Base-by-base conservation (phyloP, 257 asterid genomes). In the Ehretia macrophylla region DNA sequence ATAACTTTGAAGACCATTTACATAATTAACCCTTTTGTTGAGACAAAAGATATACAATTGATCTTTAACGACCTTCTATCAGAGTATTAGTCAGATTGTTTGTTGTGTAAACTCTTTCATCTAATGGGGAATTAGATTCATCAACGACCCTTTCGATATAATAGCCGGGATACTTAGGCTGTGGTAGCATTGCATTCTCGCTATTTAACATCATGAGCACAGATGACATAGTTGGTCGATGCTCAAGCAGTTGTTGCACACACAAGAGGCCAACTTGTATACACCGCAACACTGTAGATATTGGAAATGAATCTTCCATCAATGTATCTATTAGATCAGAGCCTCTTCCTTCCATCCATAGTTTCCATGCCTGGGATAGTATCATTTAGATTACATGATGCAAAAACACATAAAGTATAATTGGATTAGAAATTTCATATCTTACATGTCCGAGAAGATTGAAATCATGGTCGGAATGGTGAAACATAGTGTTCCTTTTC, bases 191-290 rank as follows among this genome's bases (percentile, higher is more conserved):
- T 11, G 17, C 10, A 11, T 68, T 32, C 60, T 73, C 77, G 5
- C 71, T 66, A 3, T 65, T 72, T 56, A 81, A 54, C 85, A 81
- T 80, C 17, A 63, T 58, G 38, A 81, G 65, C 11, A 61, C 74
- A 0, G 66, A 64, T 0, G 85, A 74, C 83, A 83, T 83, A 42
- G 51, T 65, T 6, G 87, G 87, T 27, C 87, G 61, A 32, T 83
- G 83, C 12, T 69, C 72, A 22, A 83, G 79, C 37, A 20, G 63
- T 27, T 60, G 59, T 19, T 78, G 81, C 20, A 73, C 77, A 18
- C 87, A 83, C 55, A 78, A 40, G 5, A 80, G 76, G 8, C 76
- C 85, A 1, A 75, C 67, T 27, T 72, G 78, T 46, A 72, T 56
- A 59, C 68, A 65, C 10, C 78, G 63, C 32, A 42, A 32, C 38